Base-by-base conservation (phyloP, 2,329 filamentous ascomycete species). In the Ambrosiella beaveri region DNA sequence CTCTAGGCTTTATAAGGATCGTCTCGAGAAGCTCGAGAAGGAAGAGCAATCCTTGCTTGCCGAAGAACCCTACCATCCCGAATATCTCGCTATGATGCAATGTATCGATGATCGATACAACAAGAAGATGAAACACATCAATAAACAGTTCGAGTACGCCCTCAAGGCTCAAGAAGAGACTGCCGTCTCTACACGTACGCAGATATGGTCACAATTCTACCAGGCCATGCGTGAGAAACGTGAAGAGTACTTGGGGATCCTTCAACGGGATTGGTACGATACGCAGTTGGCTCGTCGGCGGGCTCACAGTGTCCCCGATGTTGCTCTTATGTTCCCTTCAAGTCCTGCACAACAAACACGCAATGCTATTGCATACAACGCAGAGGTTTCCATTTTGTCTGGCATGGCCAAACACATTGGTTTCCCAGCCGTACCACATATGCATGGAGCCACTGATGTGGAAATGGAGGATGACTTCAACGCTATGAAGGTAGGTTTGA, bases 321-420 rank as follows among this genome's bases (percentile, higher is more conserved):
- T 86, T 67, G 83, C 85, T 59, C 80, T 94, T 64, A 81, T 85
- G 57, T 94, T 94, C 66, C 86, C 88, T 7, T 80, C 84, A 55
- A 83, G 84, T 62, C 81, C 83, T 61, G 79, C 83, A 36, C 84
- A 90, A 65, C 87, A 91, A 65, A 79, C 95, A 61, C 78, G 81
- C 62, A 86, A 96, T 62, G 90, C 95, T 64, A 79, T 89, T 54
- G 86, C 90, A 52, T 97, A 97, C 73, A 97, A 95, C 68, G 86
- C 85, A 63, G 93, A 98, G 68, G 90, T 98, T 3, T 95, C 90
- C 0, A 81, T 96, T 36, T 73, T 98, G 59, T 84, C 90, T 5
- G 91, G 91, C 41, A 77, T 97, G 56, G 90, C 91, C 40, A 97
- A 96, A 71, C 90, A 96, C 68, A 84, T 95, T 65, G 93, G 93